Evolutionary conservation across 2,329 filamentous ascomycete species (phyloP).

Genomic region (Fusarium newnesense): DNA sequence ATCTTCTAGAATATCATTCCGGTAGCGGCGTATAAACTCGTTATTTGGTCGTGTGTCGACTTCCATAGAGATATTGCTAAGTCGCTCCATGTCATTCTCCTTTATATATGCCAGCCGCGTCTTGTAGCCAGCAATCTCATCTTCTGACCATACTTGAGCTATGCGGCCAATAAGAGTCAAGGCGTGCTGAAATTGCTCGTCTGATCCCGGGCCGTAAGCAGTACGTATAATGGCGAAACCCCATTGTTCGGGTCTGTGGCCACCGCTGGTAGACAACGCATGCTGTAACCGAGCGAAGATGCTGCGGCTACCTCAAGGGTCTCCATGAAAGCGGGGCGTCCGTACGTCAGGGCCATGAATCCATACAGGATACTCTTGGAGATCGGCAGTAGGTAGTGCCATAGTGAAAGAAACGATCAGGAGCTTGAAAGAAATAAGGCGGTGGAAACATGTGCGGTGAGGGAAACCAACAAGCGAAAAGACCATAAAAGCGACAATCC

Average conservation of each 20-base stretch:
- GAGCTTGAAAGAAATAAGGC: background rate
- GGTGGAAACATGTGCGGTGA: background rate
- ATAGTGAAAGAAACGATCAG: no score
- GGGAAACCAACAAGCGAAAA: background rate
- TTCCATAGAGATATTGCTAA: background rate
- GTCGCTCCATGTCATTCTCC: background rate
- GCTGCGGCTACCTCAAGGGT: background rate
- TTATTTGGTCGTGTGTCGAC: background rate
- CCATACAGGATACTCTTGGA: no score
- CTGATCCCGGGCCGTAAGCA: background rate
- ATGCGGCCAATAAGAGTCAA: background rate
- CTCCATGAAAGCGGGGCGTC: background rate
- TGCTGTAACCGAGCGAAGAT: background rate
- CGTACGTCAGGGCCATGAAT: background rate
- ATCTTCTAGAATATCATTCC: background rate
- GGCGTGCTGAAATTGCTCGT: background rate
- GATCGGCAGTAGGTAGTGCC: no score
- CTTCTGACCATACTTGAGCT: background rate
- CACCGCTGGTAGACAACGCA: background rate
- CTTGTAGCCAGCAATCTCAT: background rate
- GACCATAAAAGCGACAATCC: background rate
- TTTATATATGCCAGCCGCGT: background rate
- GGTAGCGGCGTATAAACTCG: background rate
- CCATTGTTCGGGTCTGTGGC: background rate
- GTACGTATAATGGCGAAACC: background rate